Conservation (phyloP, 2,329 filamentous ascomycete species). For the Hypoxylon rubiginosum region DNA sequence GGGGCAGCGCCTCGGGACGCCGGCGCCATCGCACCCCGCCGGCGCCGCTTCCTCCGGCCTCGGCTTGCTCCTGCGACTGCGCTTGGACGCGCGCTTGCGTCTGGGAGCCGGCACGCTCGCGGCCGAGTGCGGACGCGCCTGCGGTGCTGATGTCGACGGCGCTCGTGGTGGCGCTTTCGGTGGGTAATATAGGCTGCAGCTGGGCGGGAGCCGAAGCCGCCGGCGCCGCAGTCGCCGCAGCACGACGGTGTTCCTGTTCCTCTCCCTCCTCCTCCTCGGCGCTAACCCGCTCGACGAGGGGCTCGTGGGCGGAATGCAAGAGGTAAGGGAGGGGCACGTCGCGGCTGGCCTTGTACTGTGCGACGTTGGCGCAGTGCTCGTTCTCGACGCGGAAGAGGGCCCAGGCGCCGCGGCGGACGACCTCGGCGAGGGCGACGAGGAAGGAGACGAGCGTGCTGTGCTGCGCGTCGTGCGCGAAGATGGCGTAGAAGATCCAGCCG, state of each 20-base stretch:
- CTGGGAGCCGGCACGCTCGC: slow-evolving; percentile 30
- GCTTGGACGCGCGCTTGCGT: slow-evolving; percentile 18
- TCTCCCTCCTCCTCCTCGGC: slow-evolving; percentile 49
- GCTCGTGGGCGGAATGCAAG: slow-evolving; percentile 56
- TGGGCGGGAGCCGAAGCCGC: slow-evolving; percentile 3
- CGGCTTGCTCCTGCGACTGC: slow-evolving; percentile 40
- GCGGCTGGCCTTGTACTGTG: slow-evolving; percentile 87
- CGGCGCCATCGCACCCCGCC: slow-evolving; percentile 40
- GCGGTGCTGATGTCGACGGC: slow-evolving; percentile 41
- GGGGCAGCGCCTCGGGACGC: slow-evolving; percentile 42
- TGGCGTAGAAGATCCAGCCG: slow-evolving; percentile 93
- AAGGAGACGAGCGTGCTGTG: slow-evolving; percentile 89
- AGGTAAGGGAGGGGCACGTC: slow-evolving; percentile 90
- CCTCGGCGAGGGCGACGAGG: slow-evolving; percentile 80
- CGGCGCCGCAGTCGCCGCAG: background rate
- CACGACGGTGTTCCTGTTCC: background rate
- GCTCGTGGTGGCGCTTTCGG: slow-evolving; percentile 37
- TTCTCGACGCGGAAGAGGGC: slow-evolving; percentile 95
- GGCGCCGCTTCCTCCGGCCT: slow-evolving; percentile 34
- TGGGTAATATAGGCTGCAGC: background rate
- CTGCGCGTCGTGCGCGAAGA: slow-evolving; percentile 83
- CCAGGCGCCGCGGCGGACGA: slow-evolving; percentile 90
- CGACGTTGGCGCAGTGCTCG: slow-evolving; percentile 94
- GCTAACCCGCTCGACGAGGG: slow-evolving; percentile 60
- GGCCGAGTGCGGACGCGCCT: slow-evolving; percentile 32